A percentile compares a stretch with the other conserved stretches of the same genome.
phyloP scores from a whole-genome alignment of 2,329 filamentous ascomycete species.

The Phialemoniopsis sp. region DNA sequence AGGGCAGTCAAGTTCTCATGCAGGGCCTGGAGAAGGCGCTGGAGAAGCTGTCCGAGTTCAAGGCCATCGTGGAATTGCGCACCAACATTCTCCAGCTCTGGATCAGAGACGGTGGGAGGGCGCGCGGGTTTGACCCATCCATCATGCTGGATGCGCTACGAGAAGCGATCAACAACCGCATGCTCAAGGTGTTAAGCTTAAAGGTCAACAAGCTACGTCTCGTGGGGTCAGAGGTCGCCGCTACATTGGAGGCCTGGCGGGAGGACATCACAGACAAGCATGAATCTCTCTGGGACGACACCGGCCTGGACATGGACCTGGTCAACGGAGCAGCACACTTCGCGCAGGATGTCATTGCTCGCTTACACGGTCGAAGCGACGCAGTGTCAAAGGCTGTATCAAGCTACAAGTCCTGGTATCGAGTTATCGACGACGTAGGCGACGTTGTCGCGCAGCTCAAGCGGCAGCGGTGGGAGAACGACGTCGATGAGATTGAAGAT shows the following conservation, averaged over 20 bases:
- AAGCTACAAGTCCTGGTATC: constrained; percentile 69
- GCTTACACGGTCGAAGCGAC: constrained; percentile 68
- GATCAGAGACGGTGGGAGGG: constrained; percentile 64
- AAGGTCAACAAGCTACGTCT: constrained; percentile 62
- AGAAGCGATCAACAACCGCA: constrained; percentile 62
- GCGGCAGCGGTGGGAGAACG: constrained; percentile 71
- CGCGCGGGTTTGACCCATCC: constrained; percentile 62
- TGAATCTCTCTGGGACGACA: constrained; percentile 63
- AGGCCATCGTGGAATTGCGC: constrained; percentile 64
- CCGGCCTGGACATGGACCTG: constrained; percentile 61
- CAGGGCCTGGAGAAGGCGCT: constrained; percentile 60
- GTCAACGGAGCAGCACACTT: constrained; percentile 62
- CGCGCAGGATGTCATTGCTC: constrained; percentile 63
- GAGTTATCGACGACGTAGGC: constrained; percentile 65
- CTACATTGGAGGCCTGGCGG: constrained; percentile 58
- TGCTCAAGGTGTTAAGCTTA: constrained; percentile 57
- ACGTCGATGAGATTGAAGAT: constrained; percentile 69
- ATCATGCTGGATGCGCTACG: constrained; percentile 67
- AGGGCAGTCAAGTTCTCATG: constrained; percentile 55
- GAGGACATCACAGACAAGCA: constrained; percentile 44
- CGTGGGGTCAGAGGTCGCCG: constrained; percentile 61
- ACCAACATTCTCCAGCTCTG: constrained; percentile 69
- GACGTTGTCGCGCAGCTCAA: constrained; percentile 61
- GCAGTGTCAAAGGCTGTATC: constrained; percentile 58
- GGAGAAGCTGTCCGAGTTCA: constrained; percentile 58